Conservation (phyloP, 495 filamentous ascomycete species). For the Penicillium paradoxum region DNA sequence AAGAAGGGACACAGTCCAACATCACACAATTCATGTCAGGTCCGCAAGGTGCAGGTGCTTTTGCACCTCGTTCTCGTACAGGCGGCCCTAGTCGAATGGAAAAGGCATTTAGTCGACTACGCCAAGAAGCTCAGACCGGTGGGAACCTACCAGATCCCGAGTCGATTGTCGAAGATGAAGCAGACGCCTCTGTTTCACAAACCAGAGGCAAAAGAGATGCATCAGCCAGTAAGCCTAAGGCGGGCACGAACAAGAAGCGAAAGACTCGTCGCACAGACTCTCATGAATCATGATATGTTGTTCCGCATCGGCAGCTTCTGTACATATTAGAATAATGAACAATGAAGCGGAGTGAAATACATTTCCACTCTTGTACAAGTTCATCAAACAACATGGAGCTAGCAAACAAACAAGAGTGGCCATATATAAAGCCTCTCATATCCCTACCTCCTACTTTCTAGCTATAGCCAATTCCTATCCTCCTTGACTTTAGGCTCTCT, state of each 20-base stretch:
- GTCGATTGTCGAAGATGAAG: neutral
- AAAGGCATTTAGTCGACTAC: conserved; percentile 67
- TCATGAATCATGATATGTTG: neutral
- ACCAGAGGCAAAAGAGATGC: conserved; percentile 4
- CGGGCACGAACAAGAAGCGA: conserved; percentile 12
- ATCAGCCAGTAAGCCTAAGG: conserved; percentile 1
- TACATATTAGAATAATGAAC: too few relatives aligned
- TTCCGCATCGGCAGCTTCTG: neutral
- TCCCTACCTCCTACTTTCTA: too few relatives aligned
- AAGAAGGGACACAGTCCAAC: conserved; percentile 90
- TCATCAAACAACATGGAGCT: too few relatives aligned
- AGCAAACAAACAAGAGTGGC: too few relatives aligned
- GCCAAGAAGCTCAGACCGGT: conserved; percentile 44
- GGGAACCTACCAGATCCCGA: neutral
- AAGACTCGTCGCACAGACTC: conserved; percentile 9
- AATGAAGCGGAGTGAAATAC: too few relatives aligned
- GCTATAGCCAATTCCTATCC: too few relatives aligned
- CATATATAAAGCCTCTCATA: too few relatives aligned
- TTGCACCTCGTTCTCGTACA: conserved; percentile 65
- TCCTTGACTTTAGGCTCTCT: too few relatives aligned
- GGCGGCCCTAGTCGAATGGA: conserved; percentile 74
- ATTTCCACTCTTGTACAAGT: too few relatives aligned
- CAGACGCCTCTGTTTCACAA: conserved; percentile 2
- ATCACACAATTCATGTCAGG: conserved; percentile 85
- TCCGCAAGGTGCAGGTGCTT: conserved; percentile 60